Base-by-base conservation (phyloP, 1,284 basidiomycete species). In the Moniliella sp. region DNA sequence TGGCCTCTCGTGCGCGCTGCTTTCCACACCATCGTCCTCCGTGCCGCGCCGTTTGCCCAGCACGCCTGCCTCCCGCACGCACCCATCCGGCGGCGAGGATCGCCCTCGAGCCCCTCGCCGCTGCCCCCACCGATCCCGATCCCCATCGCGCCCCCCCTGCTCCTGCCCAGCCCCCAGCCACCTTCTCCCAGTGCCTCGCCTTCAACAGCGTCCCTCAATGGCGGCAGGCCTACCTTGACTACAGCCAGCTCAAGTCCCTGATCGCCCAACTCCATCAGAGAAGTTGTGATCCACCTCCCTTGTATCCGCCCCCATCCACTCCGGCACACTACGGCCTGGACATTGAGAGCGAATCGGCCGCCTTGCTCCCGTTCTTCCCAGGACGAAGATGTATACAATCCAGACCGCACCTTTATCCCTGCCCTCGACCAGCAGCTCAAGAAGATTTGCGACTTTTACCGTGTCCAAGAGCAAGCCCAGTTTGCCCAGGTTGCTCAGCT, bases 201-300 rank as follows among this genome's bases (percentile, higher is more conserved):
- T 84, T 88, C 64, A 91, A 93, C 53, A 77, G 80, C 14, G 79
- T 86, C 25, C 70, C 82, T 1, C 86, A 93, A 42, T 93, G 86
- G 84, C 78, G 77, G 71, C 78, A 83, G 49, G 74, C 84, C 43
- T 93, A 93, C 58, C 76, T 94, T 26, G 45, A 40, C 36, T 59
- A 59, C 33, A 55, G 53, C 12, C 53, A 57, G 32, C 48, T 59
- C 28, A 59, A 59, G 25, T 57, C 57, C 39, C 32, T 48, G 30
- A 53, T 59, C 35, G 57, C 57, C 38, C 30, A 48, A 18, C 42
- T 59, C 32, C 55, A n/a, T n/a, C 21, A 23, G n/a, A n/a, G n/a
- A n/a, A n/a, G n/a, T n/a, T n/a, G n/a, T n/a, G n/a, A n/a, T n/a
- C n/a, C n/a, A n/a, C n/a, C n/a, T n/a, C n/a, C n/a, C n/a, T n/a